A percentile compares a stretch with the other conserved stretches of the same genome.
Evolutionary conservation across 495 filamentous ascomycete species (phyloP).

Genomic region (Aspergillus sparsus): DNA sequence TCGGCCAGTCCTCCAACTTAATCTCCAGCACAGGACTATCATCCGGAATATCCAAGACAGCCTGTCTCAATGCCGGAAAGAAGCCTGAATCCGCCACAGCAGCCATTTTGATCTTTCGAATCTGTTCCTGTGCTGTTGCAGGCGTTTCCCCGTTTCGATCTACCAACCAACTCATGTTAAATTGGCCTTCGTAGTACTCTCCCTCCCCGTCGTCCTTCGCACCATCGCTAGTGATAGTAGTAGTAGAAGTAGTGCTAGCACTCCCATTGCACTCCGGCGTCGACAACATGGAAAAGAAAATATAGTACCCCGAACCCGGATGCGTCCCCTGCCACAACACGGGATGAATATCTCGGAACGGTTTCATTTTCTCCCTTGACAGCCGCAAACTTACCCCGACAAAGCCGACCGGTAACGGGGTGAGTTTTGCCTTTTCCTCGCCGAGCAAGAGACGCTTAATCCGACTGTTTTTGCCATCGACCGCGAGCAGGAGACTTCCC

Average conservation of each 20-base stretch:
- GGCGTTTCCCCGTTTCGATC: conserved; percentile 5
- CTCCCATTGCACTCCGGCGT: conserved; percentile 6
- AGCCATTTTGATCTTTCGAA: neutral
- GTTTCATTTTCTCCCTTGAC: conserved; percentile 37
- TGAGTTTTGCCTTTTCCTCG: conserved; percentile 38
- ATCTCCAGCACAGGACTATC: conserved; percentile 52
- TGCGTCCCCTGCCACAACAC: conserved; percentile 63
- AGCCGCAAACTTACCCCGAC: conserved; percentile 49
- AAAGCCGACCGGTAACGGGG: conserved; percentile 49
- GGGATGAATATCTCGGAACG: conserved; percentile 54
- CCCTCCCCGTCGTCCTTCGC: too few species aligned
- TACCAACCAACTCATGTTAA: conserved; percentile 11
- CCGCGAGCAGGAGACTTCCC: conserved; percentile 56
- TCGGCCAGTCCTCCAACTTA: conserved; percentile 52
- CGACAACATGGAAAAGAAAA: conserved; percentile 44
- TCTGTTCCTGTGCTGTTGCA: neutral
- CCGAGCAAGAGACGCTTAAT: conserved; percentile 39
- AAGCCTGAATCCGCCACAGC: neutral
- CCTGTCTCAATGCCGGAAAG: neutral
- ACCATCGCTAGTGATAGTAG: too few species aligned
- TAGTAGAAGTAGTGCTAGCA: too few species aligned
- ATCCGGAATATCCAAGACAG: conserved; percentile 27
- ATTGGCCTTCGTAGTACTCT: conserved; percentile 8
- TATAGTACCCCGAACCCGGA: conserved; percentile 55
- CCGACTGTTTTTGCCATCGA: conserved; percentile 55